A percentile compares a stretch with the other conserved stretches of the same genome.
Evolutionary conservation across 176 grass and related monocot genomes (phyloP).

Genomic region (Cymbopogon citratus): DNA sequence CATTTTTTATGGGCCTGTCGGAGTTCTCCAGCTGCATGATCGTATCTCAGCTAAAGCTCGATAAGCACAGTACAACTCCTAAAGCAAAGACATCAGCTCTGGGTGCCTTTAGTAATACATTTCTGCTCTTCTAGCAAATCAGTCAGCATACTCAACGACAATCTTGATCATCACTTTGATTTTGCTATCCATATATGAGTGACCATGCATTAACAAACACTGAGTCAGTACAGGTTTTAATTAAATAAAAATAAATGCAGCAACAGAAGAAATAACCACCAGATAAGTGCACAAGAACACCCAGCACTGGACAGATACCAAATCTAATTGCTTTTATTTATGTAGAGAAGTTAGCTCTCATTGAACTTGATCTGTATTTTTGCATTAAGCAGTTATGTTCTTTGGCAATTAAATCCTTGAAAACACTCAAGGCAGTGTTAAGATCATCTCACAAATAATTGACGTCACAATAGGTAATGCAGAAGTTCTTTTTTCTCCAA

Average conservation of each 20-base stretch:
- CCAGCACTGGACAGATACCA: not conserved
- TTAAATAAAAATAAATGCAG: slow-evolving; percentile 7
- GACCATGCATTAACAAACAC: slow-evolving; percentile 16
- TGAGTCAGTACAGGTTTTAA: slow-evolving; percentile 4
- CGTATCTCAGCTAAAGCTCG: slow-evolving; percentile 92
- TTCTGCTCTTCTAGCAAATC: slow-evolving; percentile 93
- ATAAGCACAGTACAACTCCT: slow-evolving; percentile 95
- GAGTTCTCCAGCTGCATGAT: slow-evolving; percentile 84
- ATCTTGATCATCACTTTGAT: slow-evolving; percentile 96
- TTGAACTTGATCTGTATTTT: not conserved
- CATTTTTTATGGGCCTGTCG: slow-evolving; percentile 79
- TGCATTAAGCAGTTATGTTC: not conserved
- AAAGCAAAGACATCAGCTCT: slow-evolving; percentile 83
- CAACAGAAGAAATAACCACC: slow-evolving; percentile 3
- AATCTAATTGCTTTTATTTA: not conserved
- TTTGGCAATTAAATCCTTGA: not conserved
- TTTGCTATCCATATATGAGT: slow-evolving; percentile 78
- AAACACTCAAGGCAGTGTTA: not conserved
- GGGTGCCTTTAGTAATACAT: slow-evolving; percentile 94
- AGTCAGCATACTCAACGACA: slow-evolving; percentile 92
- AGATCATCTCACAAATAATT: not conserved
- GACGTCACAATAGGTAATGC: not conserved
- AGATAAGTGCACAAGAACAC: too few species aligned
- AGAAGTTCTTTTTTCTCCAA: not conserved
- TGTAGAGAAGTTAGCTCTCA: not conserved